Conservation (phyloP, 805 yeast genomes). For the Ogataea dorogensis region DNA sequence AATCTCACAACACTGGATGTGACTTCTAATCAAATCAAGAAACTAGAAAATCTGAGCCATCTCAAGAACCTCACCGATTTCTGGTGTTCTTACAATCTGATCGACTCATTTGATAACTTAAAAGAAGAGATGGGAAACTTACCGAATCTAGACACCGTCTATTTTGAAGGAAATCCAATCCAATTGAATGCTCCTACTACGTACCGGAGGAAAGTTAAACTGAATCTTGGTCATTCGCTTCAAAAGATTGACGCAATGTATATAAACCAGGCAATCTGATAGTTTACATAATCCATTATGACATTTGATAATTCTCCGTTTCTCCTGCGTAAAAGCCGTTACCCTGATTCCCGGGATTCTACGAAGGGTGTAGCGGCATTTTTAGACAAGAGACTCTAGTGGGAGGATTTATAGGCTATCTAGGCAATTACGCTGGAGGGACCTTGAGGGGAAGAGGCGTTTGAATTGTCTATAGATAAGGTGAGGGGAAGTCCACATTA, state of each 20-base stretch:
- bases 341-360: slow-evolving; percentile 3
- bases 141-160: slow-evolving; percentile 76
- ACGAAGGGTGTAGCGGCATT: too few relatives aligned
- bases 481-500: slow-evolving; percentile 8
- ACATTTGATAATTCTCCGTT: slow-evolving; percentile 8
- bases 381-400: too few relatives aligned
- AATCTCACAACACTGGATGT: slow-evolving; percentile 77
- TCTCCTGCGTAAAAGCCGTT: slow-evolving; percentile 13
- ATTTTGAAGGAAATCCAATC: slow-evolving; percentile 90
- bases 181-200: slow-evolving; percentile 72
- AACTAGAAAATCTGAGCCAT: slow-evolving; percentile 63
- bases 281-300: background rate
- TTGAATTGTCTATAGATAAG: background rate
- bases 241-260: slow-evolving; percentile 91
- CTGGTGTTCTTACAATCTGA: slow-evolving; percentile 84
- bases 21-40: slow-evolving; percentile 66
- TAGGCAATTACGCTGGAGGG: slow-evolving; percentile 1
- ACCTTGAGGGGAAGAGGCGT: slow-evolving; percentile 3
- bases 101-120: slow-evolving; percentile 68
- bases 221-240: slow-evolving; percentile 69
- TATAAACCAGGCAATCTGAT: slow-evolving; percentile 15
- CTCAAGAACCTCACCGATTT: slow-evolving; percentile 77
- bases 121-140: slow-evolving; percentile 61
- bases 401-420: slow-evolving; percentile 5
- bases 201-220: slow-evolving; percentile 77